Percentiles rank a stretch among this genome's conserved stretches.
Evolutionary conservation across 495 filamentous ascomycete species (phyloP).

Genomic region (Penicillium waksmanii): DNA sequence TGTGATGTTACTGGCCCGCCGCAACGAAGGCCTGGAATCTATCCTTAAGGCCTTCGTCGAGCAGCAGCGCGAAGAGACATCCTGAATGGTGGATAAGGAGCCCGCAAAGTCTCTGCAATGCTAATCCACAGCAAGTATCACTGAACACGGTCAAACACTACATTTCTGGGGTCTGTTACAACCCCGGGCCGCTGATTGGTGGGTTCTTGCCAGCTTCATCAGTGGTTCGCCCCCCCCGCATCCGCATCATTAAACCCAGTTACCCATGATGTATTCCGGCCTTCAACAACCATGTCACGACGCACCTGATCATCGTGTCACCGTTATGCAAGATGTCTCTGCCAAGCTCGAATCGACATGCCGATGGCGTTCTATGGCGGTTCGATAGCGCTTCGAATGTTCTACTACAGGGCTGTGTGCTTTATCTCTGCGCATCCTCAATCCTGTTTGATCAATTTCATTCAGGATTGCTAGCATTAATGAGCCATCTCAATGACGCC

Average conservation of each 20-base stretch:
- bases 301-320: constrained; percentile 4
- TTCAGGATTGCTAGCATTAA: background rate
- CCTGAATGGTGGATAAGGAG: constrained; percentile 10
- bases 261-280: constrained; percentile 20
- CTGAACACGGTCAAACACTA: too few species aligned
- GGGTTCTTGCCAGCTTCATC: constrained; percentile 3
- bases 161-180: background rate
- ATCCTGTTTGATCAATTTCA: background rate
- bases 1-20: constrained; percentile 80
- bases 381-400: constrained; percentile 2
- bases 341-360: background rate
- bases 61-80: constrained; percentile 42
- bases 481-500: background rate
- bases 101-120: background rate
- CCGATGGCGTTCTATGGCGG: background rate
- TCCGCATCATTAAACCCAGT: background rate
- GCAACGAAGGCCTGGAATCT: constrained; percentile 81
- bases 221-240: background rate
- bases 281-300: constrained; percentile 1
- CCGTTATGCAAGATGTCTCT: constrained; percentile 1
- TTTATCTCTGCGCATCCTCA: constrained; percentile 5
- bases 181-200: constrained; percentile 3
- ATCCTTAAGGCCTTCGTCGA: constrained; percentile 72
- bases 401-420: constrained; percentile 9
- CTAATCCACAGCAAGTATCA: background rate